Conservation (phyloP, 108 stramenopile genomes). For the Pseudonitzschia multistriata region DNA sequence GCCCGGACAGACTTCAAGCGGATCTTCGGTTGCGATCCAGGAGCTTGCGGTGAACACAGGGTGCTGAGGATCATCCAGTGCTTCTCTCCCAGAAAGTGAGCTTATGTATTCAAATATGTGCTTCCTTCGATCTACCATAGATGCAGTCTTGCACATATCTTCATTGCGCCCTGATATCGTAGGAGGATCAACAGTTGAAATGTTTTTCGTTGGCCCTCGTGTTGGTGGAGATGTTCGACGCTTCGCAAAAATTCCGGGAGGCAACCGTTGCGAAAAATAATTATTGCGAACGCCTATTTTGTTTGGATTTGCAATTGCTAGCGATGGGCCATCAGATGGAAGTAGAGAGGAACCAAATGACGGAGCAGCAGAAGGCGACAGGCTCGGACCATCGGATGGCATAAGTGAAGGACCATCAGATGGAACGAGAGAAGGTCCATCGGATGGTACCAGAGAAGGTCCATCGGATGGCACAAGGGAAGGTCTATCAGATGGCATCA, state of each 20-base stretch:
- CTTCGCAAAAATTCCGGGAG: not conserved
- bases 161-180: not conserved
- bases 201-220: not conserved
- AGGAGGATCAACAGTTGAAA: not conserved
- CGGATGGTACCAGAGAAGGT: slow-evolving; percentile 8
- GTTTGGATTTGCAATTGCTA: not conserved
- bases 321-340: not conserved
- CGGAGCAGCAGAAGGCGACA: not conserved
- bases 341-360: not conserved
- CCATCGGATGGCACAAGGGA: slow-evolving; percentile 5
- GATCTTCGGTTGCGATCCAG: slow-evolving; percentile 56
- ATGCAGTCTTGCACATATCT: not conserved
- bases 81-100: slow-evolving; percentile 9
- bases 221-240: slow-evolving; percentile 10
- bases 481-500: not conserved
- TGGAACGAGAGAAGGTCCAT: slow-evolving; percentile 20
- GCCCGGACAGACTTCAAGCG: slow-evolving; percentile 37
- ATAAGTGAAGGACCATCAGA: slow-evolving; percentile 15
- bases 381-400: not conserved
- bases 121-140: not conserved
- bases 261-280: not conserved
- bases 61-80: slow-evolving; percentile 15
- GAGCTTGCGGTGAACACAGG: slow-evolving; percentile 33
- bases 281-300: not conserved
- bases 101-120: not conserved